These are phyloP conservation scores for Yarrowia galli DNA, from an alignment of 1,139 yeast genomes.

Conservation along the genomic window DNA sequence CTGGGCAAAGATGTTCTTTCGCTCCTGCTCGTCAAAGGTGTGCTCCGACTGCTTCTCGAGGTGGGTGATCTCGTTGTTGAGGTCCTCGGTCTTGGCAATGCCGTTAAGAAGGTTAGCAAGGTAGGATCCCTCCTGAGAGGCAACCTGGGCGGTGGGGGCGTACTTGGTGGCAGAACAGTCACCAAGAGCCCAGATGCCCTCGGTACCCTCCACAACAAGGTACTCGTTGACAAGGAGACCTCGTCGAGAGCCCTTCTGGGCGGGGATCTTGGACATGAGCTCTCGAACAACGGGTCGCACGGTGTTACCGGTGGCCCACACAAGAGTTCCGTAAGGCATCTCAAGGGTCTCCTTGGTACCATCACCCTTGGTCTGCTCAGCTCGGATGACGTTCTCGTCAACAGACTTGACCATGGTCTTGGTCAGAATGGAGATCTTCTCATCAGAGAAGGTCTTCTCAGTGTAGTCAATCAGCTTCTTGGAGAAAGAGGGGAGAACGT, in stretches of 20 bases:
- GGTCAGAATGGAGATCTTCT: conserved; percentile 77
- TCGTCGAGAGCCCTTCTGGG: conserved; percentile 86
- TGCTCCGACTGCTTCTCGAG: conserved; percentile 54
- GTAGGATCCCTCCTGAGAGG: conserved; percentile 90
- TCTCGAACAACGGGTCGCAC: conserved; percentile 78
- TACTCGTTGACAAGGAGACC: conserved; percentile 86
- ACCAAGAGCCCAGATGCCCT: conserved; percentile 87
- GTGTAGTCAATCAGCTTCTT: conserved; percentile 85
- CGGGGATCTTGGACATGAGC: conserved; percentile 73
- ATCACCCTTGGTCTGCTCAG: conserved; percentile 72
- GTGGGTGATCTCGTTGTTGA: conserved; percentile 56
- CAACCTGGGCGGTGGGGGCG: conserved; percentile 98
- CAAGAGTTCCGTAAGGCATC: conserved; percentile 88
- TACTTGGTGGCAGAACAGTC: conserved; percentile 90
- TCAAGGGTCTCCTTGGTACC: conserved; percentile 65
- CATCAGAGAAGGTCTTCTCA: conserved; percentile 77
- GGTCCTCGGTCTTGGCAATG: conserved; percentile 70
- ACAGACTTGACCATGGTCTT: conserved; percentile 91
- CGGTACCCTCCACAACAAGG: conserved; percentile 82
- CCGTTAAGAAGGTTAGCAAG: conserved; percentile 75
- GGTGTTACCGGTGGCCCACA: conserved; percentile 98
- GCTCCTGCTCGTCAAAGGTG: conserved; percentile 47
- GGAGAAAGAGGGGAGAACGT: conserved; percentile 87
- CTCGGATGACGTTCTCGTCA: conserved; percentile 68
- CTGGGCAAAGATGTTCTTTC: conserved; percentile 50